phyloP scores from a whole-genome alignment of 495 filamentous ascomycete genomes.

The Tetracladium marchalianum region DNA sequence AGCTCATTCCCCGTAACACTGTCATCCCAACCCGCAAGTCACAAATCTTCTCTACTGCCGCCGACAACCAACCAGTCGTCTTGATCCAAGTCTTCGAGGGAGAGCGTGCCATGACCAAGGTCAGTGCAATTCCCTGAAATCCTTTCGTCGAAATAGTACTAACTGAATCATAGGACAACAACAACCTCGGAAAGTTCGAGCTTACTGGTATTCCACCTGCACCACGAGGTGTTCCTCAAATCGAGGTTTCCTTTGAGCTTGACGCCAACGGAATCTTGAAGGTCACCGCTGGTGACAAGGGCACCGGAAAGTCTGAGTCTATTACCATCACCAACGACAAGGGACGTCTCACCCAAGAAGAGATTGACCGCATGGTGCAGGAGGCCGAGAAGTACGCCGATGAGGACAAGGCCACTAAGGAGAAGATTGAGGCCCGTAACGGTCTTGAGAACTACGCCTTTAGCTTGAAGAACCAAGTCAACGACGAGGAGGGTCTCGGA shows the following conservation, averaged over 20 bases:
- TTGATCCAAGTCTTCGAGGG: conserved; percentile 97
- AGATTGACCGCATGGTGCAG: conserved; percentile 96
- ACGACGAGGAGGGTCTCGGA: conserved; percentile 92
- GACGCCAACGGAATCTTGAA: conserved; percentile 98
- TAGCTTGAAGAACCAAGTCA: conserved; percentile 97
- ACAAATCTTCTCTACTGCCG: conserved; percentile 96
- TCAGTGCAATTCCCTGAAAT: too few relatives aligned
- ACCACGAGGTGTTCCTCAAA: conserved; percentile 92
- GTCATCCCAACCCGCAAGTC: conserved; percentile 94
- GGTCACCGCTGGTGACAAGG: conserved; percentile 92
- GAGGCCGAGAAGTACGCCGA: conserved; percentile 98
- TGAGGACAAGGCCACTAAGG: conserved; percentile 95
- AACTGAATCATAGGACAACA: conserved; percentile 99
- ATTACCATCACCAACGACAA: conserved; percentile 99
- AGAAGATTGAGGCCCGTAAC: conserved; percentile 91
- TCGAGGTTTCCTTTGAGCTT: conserved; percentile 95
- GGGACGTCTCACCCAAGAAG: conserved; percentile 88
- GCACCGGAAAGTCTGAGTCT: conserved; percentile 89
- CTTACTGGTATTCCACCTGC: conserved; percentile 90
- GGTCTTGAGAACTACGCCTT: conserved; percentile 94
- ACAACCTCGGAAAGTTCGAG: conserved; percentile 95
- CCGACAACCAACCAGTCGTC: conserved; percentile 96
- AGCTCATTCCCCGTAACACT: conserved; percentile 90
- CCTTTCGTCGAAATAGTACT: too few relatives aligned
- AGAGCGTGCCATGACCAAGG: conserved; percentile 82